These are phyloP conservation scores for Verticillium dahliae DNA, from an alignment of 2,329 filamentous ascomycete genomes.

Conservation along the genomic window DNA sequence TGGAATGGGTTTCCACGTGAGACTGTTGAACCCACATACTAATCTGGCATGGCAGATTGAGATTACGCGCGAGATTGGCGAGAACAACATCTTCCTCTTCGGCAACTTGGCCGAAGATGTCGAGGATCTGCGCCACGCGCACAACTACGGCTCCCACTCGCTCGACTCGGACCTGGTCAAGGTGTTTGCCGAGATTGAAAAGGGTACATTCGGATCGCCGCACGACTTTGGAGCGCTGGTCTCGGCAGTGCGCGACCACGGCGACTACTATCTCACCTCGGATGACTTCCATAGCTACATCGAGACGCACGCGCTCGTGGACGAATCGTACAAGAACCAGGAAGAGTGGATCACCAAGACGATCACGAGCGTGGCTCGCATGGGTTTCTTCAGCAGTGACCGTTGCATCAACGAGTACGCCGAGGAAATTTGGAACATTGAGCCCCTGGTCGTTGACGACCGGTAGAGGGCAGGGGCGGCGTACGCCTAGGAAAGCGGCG, in stretches of 20 bases:
- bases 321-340: slow-evolving; percentile 85
- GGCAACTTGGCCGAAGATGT: slow-evolving; percentile 94
- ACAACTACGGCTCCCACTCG: slow-evolving; percentile 74
- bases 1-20: slow-evolving; percentile 6
- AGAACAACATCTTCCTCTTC: slow-evolving; percentile 98
- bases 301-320: slow-evolving; percentile 83
- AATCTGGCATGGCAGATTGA: slow-evolving; percentile 56
- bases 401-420: slow-evolving; percentile 97
- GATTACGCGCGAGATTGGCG: slow-evolving; percentile 93
- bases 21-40: slow-evolving; percentile 5
- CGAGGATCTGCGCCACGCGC: slow-evolving; percentile 85
- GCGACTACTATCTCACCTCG: slow-evolving; percentile 95
- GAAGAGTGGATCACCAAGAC: slow-evolving; percentile 89
- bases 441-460: slow-evolving; percentile 57
- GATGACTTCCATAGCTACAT: slow-evolving; percentile 97
- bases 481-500: too few relatives aligned
- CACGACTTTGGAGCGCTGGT: slow-evolving; percentile 77
- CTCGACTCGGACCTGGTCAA: slow-evolving; percentile 70
- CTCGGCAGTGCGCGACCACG: slow-evolving; percentile 80
- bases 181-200: slow-evolving; percentile 80
- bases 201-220: slow-evolving; percentile 73
- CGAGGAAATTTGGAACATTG: slow-evolving; percentile 94
- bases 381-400: slow-evolving; percentile 97
- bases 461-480: background rate
- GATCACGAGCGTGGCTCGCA: slow-evolving; percentile 80